Percentiles rank a stretch among this genome's conserved stretches.
Evolutionary conservation across 768 basidiomycete genomes (phyloP).

Genomic region (Kwoniella shandongensis): DNA sequence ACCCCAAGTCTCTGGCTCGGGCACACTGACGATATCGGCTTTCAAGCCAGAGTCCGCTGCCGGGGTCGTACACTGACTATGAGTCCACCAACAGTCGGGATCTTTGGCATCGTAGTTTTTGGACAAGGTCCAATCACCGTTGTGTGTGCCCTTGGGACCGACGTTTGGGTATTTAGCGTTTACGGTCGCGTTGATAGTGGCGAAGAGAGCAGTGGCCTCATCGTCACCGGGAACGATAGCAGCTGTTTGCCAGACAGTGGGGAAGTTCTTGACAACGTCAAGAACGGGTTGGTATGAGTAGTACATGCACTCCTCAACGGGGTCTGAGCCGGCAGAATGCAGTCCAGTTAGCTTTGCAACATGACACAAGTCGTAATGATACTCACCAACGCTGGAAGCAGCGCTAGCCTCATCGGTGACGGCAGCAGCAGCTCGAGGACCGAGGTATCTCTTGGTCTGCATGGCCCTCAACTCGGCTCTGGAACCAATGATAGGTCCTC

Average conservation of each 20-base stretch:
- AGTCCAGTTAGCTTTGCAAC: not conserved
- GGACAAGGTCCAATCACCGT: conserved; percentile 48
- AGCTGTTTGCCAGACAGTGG: conserved; percentile 47
- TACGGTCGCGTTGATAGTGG: conserved; percentile 43
- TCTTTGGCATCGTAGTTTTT: conserved; percentile 41
- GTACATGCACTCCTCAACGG: conserved; percentile 41
- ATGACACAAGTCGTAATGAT: not conserved
- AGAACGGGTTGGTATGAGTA: conserved; percentile 49
- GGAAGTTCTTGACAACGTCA: conserved; percentile 33
- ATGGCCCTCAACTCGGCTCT: conserved; percentile 5
- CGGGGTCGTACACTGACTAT: conserved; percentile 42
- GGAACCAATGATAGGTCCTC: conserved; percentile 21
- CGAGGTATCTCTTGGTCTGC: not conserved
- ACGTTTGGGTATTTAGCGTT: conserved; percentile 45
- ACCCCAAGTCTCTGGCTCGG: conserved; percentile 53
- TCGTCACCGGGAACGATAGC: conserved; percentile 48
- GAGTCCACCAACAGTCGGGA: conserved; percentile 56
- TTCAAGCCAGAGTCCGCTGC: conserved; percentile 31
- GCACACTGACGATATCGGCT: conserved; percentile 47
- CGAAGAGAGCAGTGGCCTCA: conserved; percentile 44
- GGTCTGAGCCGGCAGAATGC: conserved; percentile 23
- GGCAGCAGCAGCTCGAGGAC: conserved; percentile 6
- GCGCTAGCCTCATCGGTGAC: conserved; percentile 31
- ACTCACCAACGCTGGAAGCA: conserved; percentile 31
- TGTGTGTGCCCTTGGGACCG: conserved; percentile 41